Base-by-base conservation (phyloP, 345 rosid genomes). In the Zanthoxylum bungeanum region DNA sequence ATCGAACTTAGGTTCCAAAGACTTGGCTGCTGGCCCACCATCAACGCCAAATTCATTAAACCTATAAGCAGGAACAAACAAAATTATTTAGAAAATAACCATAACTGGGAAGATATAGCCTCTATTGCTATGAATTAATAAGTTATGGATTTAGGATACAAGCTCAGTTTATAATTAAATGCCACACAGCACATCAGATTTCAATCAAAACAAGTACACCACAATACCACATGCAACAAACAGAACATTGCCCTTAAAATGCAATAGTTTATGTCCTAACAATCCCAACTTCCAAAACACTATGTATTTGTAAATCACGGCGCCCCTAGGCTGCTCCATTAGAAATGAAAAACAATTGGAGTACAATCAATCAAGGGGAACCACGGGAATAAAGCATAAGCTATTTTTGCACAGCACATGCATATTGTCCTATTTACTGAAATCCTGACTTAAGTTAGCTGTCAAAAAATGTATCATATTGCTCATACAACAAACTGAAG, bases 21-120 rank as follows among this genome's bases (percentile, higher is more conserved):
- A 56, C 76, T 75, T 77, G n/a, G 89, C 89, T 14, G 90, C 77
- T 36, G 83, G 80, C 10, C 96, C 96, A 1, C 93, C 96, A 71
- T 88, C 76, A 52, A 68, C 47, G 3, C 90, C 93, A 76, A 82
- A 90, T 46, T 83, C 91, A 69, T 77, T 90, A 81, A 84, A 88
- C 79, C 96, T 90, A 55, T 34, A n/a, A n/a, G 8, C 46, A 17
- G 44, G 58, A 74, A 60, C n/a, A 69, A 21, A 34, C 57, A 53
- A 7, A 16, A 44, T 0, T 44, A 5, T 44, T 44, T 12, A 14
- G 16, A 42, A 44, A 64, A 14, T 44, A 44, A 44, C 19, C 49
- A 62, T n/a, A 10, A 34, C 30, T 10, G 39, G 5, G 36, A 70
- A 59, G 47, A 12, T 11, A 21, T 7, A 36, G 9, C 24, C 24